Percentiles rank a stretch among this genome's conserved stretches.
These are phyloP conservation scores for Albugo laibachii DNA, from an alignment of 352 stramenopile genomes.

Conservation along the genomic window DNA sequence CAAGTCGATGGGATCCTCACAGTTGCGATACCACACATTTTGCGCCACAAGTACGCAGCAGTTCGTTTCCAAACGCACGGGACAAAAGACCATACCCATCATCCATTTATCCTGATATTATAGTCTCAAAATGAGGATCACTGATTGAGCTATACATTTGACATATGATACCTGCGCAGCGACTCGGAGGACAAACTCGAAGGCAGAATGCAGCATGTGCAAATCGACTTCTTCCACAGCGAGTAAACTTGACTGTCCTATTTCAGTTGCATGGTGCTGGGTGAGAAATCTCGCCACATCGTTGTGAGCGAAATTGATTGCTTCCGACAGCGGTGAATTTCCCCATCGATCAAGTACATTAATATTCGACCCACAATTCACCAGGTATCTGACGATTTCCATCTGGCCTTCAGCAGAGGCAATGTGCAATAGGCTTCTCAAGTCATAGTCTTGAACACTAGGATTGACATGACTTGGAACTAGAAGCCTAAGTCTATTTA, in stretches of 20 bases:
- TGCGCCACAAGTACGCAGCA: slow-evolving; percentile 44
- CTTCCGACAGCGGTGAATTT: slow-evolving; percentile 47
- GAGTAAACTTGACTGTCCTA: slow-evolving; percentile 29
- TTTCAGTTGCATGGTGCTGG: slow-evolving; percentile 36
- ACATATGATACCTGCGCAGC: slow-evolving; percentile 44
- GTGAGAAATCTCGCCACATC: slow-evolving; percentile 44
- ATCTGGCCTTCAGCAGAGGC: slow-evolving; percentile 47
- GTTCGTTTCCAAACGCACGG: slow-evolving; percentile 29
- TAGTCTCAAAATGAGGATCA: neutral
- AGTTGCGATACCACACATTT: slow-evolving; percentile 32
- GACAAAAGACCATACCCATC: slow-evolving; percentile 55
- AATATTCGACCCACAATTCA: slow-evolving; percentile 47
- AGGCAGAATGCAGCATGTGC: slow-evolving; percentile 22
- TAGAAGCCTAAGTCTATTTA: slow-evolving; percentile 22
- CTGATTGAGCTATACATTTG: neutral
- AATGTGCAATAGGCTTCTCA: slow-evolving; percentile 49
- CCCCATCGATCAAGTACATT: slow-evolving; percentile 66
- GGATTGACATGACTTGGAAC: slow-evolving; percentile 35
- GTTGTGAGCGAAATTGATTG: slow-evolving; percentile 62
- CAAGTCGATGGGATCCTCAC: no score
- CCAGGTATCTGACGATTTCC: slow-evolving; percentile 31
- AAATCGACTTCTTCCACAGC: slow-evolving; percentile 40
- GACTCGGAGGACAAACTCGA: slow-evolving; percentile 47
- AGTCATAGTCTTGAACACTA: slow-evolving; percentile 56
- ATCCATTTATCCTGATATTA: slow-evolving; percentile 29